Conservation (phyloP, 2,329 filamentous ascomycete species). For the Paraconiothyrium brasiliense region DNA sequence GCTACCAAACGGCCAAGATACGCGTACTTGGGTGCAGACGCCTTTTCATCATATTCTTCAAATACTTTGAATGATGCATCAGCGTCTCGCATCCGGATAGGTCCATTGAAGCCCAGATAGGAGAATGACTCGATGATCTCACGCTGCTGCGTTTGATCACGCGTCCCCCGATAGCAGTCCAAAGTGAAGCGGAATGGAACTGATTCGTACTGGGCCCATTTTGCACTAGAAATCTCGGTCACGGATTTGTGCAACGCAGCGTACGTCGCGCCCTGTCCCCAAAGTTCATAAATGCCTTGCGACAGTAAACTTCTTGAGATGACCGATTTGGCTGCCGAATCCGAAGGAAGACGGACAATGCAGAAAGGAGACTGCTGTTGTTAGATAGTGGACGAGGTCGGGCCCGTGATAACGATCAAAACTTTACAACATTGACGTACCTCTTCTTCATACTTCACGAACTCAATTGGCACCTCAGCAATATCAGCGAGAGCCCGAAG, state of each 20-base stretch:
- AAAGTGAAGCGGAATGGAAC: constrained; percentile 84
- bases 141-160: constrained; percentile 69
- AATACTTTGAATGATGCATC: constrained; percentile 81
- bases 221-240: constrained; percentile 63
- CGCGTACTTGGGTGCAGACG: constrained; percentile 63
- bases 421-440: constrained; percentile 61
- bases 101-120: constrained; percentile 80
- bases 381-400: constrained; percentile 16
- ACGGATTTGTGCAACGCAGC: constrained; percentile 74
- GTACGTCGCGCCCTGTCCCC: constrained; percentile 77
- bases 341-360: constrained; percentile 71
- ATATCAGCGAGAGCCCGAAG: constrained; percentile 80
- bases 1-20: constrained; percentile 79
- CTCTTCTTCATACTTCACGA: constrained; percentile 77
- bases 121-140: constrained; percentile 82
- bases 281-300: constrained; percentile 87
- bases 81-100: constrained; percentile 74
- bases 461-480: constrained; percentile 71
- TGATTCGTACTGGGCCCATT: constrained; percentile 73
- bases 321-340: constrained; percentile 71
- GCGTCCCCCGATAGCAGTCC: constrained; percentile 82
- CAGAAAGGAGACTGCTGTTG: constrained; percentile 82
- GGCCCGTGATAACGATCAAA: background rate
- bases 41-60: constrained; percentile 76
- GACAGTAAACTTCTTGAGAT: constrained; percentile 81